Base-by-base conservation (phyloP, 441 rosid species). In the Gossypium armourianum region DNA sequence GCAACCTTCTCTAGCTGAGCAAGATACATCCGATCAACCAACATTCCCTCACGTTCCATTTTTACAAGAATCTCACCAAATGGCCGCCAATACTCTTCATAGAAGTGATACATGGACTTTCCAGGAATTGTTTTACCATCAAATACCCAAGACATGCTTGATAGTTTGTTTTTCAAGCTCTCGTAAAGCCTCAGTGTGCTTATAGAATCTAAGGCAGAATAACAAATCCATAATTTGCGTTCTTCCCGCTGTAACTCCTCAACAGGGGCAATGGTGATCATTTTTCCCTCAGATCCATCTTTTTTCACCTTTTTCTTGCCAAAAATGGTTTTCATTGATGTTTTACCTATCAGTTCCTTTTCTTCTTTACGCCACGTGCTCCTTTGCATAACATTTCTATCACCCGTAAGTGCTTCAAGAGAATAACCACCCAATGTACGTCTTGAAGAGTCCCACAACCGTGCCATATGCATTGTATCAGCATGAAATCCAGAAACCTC, bases 391-490 rank as follows among this genome's bases (percentile, higher is more conserved):
- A 93, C 88, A 49, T 52, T 78, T 68, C 60, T 72, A 68, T 91
- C 91, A 68, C 92, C 78, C 1, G 96, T 87, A 72, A 94, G 97
- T 75, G 92, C 97, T 86, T 94, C 98, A 50, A 94, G 92, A 53
- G 96, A 90, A 83, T 94, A 94, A 16, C 96, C 98, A 81, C 98
- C 98, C 0, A 62, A 77, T 60, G 78, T 81, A 57, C 82, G 84
- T 74, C 97, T 86, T 21, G 98, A 90, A 53, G 98, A 93, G 84
- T 93, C 86, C 96, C 96, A 91, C 68, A 91, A 75, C 19, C 97
- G 83, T 68, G 98, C 98, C 98, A 93, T 91, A 83, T 90, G 98
- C 93, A 93, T 91, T 60, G 98, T 93, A 75, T 93, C 98, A 29
- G 95, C 98, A 82, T 88, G 87, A 83, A 93, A 93, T 50, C 98